These are phyloP conservation scores for Eutrema japonicum DNA, from an alignment of 345 rosid species.

Conservation along the genomic window DNA sequence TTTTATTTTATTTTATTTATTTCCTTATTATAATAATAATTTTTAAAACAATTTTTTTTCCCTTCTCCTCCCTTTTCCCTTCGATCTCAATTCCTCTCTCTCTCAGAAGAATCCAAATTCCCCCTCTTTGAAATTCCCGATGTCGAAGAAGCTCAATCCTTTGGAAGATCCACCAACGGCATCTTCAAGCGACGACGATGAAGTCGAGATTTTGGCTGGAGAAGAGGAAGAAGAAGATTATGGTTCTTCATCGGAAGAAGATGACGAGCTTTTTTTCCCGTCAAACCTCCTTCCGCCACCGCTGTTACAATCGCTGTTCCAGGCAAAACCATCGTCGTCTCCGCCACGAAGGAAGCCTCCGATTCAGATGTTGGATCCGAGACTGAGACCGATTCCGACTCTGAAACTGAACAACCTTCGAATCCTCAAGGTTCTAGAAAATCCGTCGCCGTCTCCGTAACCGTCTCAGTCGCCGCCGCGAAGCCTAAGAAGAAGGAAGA, in stretches of 20 bases:
- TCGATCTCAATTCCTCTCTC: neutral
- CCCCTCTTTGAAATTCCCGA: neutral
- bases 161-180: constrained; percentile 44
- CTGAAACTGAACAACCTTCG: constrained; percentile 31
- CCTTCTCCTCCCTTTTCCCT: neutral
- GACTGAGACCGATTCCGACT: too few species aligned
- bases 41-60: too few species aligned
- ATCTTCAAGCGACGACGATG: constrained; percentile 47
- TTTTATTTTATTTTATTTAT: too few species aligned
- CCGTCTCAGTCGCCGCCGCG: neutral
- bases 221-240: constrained; percentile 30
- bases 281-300: constrained; percentile 9
- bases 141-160: constrained; percentile 37
- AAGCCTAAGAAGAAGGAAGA: constrained; percentile 23
- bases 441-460: constrained; percentile 27
- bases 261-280: neutral
- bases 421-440: constrained; percentile 40
- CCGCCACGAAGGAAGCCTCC: neutral
- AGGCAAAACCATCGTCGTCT: constrained; percentile 20
- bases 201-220: constrained; percentile 28
- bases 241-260: constrained; percentile 39
- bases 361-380: constrained; percentile 40
- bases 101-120: neutral
- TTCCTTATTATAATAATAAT: too few species aligned
- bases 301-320: constrained; percentile 7